Percentiles rank a stretch among this genome's conserved stretches.
Conservation (phyloP, 768 basidiomycete species). For the Agaricus blazei region DNA sequence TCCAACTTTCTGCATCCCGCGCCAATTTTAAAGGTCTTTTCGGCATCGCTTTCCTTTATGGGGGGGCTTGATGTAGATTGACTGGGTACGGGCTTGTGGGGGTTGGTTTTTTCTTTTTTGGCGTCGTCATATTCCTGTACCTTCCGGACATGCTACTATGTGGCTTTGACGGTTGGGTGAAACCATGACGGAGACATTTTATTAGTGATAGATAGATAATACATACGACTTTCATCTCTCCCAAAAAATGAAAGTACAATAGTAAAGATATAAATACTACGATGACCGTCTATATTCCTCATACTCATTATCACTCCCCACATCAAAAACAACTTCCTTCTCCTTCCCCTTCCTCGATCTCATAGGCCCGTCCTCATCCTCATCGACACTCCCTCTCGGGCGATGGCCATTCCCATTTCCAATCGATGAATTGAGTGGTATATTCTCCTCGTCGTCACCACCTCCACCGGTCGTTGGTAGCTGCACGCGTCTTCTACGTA, state of each 20-base stretch:
- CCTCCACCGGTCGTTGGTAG: slow-evolving; percentile 25
- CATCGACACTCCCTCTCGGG: slow-evolving; percentile 40
- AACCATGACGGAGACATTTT: slow-evolving; percentile 74
- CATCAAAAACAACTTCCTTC: slow-evolving; percentile 49
- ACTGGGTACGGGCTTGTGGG: slow-evolving; percentile 17
- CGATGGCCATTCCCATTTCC: slow-evolving; percentile 27
- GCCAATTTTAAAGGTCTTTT: slow-evolving; percentile 38
- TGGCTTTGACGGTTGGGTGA: slow-evolving; percentile 77
- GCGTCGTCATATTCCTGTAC: slow-evolving; percentile 82
- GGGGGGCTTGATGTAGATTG: slow-evolving; percentile 29
- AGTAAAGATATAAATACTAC: neutral
- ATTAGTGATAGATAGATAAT: neutral
- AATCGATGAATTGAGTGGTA: slow-evolving; percentile 51
- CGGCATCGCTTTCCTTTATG: slow-evolving; percentile 49
- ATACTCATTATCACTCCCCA: slow-evolving; percentile 42
- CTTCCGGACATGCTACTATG: slow-evolving; percentile 76
- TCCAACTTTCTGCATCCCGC: slow-evolving; percentile 26
- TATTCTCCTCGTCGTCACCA: slow-evolving; percentile 56
- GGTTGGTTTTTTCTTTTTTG: slow-evolving; percentile 20
- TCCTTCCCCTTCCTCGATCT: slow-evolving; percentile 44
- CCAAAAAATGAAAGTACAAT: neutral
- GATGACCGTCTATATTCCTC: slow-evolving; percentile 25
- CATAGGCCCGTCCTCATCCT: slow-evolving; percentile 23
- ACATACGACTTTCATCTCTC: neutral
- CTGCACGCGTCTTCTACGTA: slow-evolving; percentile 42